Evolutionary conservation across 1,139 yeast genomes (phyloP).

Genomic region (Protomyces pachydermus): DNA sequence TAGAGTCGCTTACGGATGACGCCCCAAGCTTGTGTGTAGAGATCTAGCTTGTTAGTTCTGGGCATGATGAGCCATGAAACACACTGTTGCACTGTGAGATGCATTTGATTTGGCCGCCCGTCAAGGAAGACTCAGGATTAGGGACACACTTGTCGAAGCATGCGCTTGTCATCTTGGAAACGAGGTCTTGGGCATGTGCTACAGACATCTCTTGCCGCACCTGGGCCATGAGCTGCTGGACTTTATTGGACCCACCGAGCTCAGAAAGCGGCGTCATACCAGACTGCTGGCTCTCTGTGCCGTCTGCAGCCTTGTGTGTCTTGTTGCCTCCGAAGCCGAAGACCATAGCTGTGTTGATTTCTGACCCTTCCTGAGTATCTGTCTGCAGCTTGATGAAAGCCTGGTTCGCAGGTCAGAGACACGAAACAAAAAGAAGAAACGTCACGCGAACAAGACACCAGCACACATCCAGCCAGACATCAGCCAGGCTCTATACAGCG

Average conservation of each 20-base stretch:
- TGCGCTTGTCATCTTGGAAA: slow-evolving; percentile 53
- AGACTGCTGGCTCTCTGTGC: neutral
- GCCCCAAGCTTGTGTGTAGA: slow-evolving; percentile 89
- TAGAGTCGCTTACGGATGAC: slow-evolving; percentile 64
- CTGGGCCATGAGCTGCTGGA: slow-evolving; percentile 41
- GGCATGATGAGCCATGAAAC: slow-evolving; percentile 41
- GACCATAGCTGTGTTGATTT: neutral
- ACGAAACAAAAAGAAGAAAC: neutral
- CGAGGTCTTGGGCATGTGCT: slow-evolving; percentile 22
- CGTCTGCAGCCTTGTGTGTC: slow-evolving; percentile 2
- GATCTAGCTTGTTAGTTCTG: slow-evolving; percentile 50
- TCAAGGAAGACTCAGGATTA: slow-evolving; percentile 50
- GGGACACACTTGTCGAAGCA: slow-evolving; percentile 75
- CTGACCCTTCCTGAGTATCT: no score
- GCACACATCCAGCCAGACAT: no score
- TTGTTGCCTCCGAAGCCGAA: slow-evolving; percentile 24
- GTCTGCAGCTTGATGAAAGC: neutral
- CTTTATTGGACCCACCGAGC: slow-evolving; percentile 16
- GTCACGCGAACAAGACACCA: no score
- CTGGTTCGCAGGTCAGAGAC: neutral
- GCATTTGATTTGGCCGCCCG: slow-evolving; percentile 44
- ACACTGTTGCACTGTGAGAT: neutral
- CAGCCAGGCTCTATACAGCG: no score
- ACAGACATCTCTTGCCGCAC: slow-evolving; percentile 79
- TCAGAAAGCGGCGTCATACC: slow-evolving; percentile 8